Base-by-base conservation (phyloP, 2,329 filamentous ascomycete species). In the Diplodia scrobiculata region DNA sequence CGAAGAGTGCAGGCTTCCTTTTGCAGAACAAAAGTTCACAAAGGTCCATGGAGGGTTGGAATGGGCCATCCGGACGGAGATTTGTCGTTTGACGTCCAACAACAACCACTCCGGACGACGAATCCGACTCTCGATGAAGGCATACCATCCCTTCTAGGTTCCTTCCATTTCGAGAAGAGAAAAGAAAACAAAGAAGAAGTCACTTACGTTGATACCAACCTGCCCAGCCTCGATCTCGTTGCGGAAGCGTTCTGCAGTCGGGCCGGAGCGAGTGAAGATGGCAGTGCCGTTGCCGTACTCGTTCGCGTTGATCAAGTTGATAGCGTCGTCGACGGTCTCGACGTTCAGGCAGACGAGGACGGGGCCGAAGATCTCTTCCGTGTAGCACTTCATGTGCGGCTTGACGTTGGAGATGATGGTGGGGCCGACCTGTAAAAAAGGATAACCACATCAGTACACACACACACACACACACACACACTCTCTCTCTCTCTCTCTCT, bases 261-360 rank as follows among this genome's bases (percentile, higher is more conserved):
- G 82, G 25, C 91, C 91, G 21, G 87, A 91, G 69, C 86, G 84
- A 14, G 91, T 95, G 82, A 95, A 95, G 81, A 95, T 91, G 72
- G 91, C 91, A 11, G 88, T 88, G 70, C 91, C 91, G 81, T 95
- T 95, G 71, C 91, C 91, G 77, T 95, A 95, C 78, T 92, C 89
- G 79, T 95, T 95, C 68, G 81, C 83, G 81, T 95, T 95, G 82
- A 95, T 93, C 69, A 93, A 81, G 36, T 90, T 86, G 72, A 95
- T 88, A 45, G 91, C 91, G 63, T 92, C 90, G 74, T 93, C 89
- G 65, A 94, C 84, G 5, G 89, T 91, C 50, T 89, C 86, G 19
- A 90, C 89, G 73, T 91, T 91, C 69, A 95, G 81, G 80, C 90
- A 92, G 66, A 95, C 90, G 19, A 95, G 84, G 10, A 95, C 91